A percentile compares a stretch with the other conserved stretches of the same genome.
phyloP scores from a whole-genome alignment of 495 filamentous ascomycete genomes.

The Hapsidospora chrysogenum region DNA sequence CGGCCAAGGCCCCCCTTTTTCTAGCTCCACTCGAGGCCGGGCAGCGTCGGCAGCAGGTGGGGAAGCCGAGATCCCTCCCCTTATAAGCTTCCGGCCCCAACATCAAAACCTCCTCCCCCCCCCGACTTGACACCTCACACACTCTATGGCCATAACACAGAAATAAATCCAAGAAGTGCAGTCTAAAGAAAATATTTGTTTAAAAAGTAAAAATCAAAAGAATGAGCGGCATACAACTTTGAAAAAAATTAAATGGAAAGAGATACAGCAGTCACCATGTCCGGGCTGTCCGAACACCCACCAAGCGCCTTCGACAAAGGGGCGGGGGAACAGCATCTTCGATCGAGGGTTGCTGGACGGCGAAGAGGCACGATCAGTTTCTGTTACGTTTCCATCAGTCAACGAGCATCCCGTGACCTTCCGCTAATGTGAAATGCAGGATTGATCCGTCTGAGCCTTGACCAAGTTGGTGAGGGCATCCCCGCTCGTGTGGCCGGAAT shows the following conservation, averaged over 20 bases:
- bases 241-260: too few species aligned
- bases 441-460: not conserved
- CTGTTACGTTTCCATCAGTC: conserved; percentile 1
- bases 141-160: not conserved
- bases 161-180: not conserved
- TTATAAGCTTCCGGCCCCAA: too few species aligned
- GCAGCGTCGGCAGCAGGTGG: conserved; percentile 3
- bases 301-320: too few species aligned
- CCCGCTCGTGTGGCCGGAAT: conserved; percentile 35
- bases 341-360: not conserved
- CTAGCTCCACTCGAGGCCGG: conserved; percentile 3
- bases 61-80: too few species aligned
- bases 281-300: too few species aligned
- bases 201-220: too few species aligned
- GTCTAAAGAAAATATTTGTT: not conserved
- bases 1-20: conserved; percentile 12
- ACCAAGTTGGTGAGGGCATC: not conserved
- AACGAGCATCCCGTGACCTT: not conserved
- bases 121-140: not conserved
- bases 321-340: too few species aligned
- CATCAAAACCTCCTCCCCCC: not conserved
- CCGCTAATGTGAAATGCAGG: not conserved
- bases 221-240: too few species aligned
- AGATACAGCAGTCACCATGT: too few species aligned
- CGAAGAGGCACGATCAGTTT: not conserved